Conservation (phyloP, 306 rosid genomes). For the Lathyrus tuberosus region DNA sequence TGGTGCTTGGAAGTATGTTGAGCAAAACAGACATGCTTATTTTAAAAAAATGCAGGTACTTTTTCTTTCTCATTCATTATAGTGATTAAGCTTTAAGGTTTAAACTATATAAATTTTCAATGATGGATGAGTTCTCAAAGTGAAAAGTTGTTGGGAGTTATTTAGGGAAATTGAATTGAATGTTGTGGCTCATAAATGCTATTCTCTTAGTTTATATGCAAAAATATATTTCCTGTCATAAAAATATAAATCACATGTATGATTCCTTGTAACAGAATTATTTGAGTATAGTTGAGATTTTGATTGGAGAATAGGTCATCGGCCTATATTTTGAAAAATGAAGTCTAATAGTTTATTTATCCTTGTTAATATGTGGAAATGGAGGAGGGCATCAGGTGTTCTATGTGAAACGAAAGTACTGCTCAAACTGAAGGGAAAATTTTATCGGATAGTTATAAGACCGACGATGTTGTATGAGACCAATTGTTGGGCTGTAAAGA, state of each 20-base stretch:
- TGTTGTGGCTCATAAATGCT: neutral
- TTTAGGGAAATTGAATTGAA: constrained; percentile 31
- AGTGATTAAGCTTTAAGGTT: neutral
- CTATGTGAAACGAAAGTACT: too few species aligned
- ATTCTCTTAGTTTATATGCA: constrained; percentile 2
- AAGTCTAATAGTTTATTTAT: neutral
- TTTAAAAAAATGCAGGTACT: constrained; percentile 92
- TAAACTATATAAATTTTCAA: constrained; percentile 3
- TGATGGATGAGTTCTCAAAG: constrained; percentile 9
- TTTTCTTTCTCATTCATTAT: constrained; percentile 6
- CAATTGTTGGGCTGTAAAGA: too few species aligned
- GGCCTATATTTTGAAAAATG: neutral
- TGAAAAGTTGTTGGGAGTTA: constrained; percentile 16
- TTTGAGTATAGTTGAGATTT: constrained; percentile 6
- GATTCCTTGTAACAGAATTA: neutral
- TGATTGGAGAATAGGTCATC: neutral
- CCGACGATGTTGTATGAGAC: too few species aligned
- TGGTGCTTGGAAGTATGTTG: constrained; percentile 91
- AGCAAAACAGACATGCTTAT: constrained; percentile 79
- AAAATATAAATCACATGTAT: neutral
- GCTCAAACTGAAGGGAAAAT: too few species aligned
- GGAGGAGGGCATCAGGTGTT: too few species aligned
- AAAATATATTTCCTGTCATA: neutral
- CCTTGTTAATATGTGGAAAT: neutral
- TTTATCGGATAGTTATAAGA: too few species aligned